Base-by-base conservation (phyloP, 176 grass and related monocot species). In the Phoenix dactylifera region DNA sequence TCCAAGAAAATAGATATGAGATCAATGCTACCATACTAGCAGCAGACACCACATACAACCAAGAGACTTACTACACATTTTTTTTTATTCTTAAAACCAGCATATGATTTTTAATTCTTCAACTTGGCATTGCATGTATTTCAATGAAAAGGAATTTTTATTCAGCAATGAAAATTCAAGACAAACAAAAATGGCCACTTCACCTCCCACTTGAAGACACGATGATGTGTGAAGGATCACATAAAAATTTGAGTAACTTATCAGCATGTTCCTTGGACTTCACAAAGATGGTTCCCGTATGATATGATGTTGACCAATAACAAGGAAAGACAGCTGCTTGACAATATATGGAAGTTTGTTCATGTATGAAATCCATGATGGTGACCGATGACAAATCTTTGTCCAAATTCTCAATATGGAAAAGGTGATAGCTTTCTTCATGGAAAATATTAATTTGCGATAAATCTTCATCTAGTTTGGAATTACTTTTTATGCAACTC, bases 381-480 rank as follows among this genome's bases (percentile, higher is more conserved):
- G 26, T 7, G 28, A 16, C 25, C 4, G 58, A 25, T 26, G 24
- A 60, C 1, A 60, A 60, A 60, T 60, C 58, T 28, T 60, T 60
- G 26, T 60, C 58, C 58, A 60, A 7, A 60, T 60, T 60, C 17
- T 18, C 58, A 17, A 60, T 60, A 22, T 25, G 28, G 58, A 60
- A 60, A 16, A 17, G 18, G 28, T 28, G 28, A 25, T 60, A 60
- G 26, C 58, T 30, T 25, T 26, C 22, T 25, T 59, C 28, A 29
- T 16, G 25, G 15, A 10, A 12, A 44, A 44, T 7, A n/a, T 32
- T 26, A 4, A 7, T 25, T 17, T 17, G 23, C 3, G 5, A 1
- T 16, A 30, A 60, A 60, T 60, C 23, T 28, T 60, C 16, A 29
- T 32, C 28, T 0, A 28, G 15, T 29, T 18, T 30, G 58, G 6